These are phyloP conservation scores for Spinacia oleracea DNA, from an alignment of 179 eudicot genomes.

Conservation along the genomic window DNA sequence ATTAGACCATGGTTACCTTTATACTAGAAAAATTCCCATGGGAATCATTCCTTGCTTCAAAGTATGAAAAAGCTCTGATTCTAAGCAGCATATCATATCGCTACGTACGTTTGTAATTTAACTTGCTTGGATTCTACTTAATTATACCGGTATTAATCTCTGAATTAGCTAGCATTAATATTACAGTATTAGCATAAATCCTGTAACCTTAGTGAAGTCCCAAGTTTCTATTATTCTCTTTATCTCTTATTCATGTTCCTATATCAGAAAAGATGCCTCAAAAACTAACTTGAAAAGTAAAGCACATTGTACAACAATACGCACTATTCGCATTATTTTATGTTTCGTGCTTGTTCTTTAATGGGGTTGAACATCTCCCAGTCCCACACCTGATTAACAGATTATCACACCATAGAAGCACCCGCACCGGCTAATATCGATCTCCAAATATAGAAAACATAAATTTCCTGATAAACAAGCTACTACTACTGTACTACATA, in stretches of 20 bases:
- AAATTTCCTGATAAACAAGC: not conserved
- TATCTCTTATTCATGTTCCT: not conserved
- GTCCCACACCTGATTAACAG: no score
- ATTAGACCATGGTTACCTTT: not conserved
- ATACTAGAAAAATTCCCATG: not conserved
- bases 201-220: constrained; percentile 7
- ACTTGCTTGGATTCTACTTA: constrained; percentile 14
- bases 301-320: not conserved
- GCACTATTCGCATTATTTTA: not conserved
- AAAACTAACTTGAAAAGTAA: constrained; percentile 15
- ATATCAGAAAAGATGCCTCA: constrained; percentile 8
- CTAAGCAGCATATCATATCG: not conserved
- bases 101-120: not conserved
- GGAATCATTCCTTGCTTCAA: constrained; percentile 23
- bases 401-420: no score
- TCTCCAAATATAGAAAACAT: not conserved
- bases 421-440: no score
- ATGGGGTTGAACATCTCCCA: no score
- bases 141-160: constrained; percentile 11
- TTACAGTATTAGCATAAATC: not conserved
- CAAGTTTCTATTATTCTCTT: constrained; percentile 15
- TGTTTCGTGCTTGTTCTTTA: not conserved
- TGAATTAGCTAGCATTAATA: not conserved
- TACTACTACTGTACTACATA: not conserved
- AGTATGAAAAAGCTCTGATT: constrained; percentile 14